Evolutionary conservation across 768 basidiomycete genomes (phyloP).

Genomic region (Kwoniella heveanensis): DNA sequence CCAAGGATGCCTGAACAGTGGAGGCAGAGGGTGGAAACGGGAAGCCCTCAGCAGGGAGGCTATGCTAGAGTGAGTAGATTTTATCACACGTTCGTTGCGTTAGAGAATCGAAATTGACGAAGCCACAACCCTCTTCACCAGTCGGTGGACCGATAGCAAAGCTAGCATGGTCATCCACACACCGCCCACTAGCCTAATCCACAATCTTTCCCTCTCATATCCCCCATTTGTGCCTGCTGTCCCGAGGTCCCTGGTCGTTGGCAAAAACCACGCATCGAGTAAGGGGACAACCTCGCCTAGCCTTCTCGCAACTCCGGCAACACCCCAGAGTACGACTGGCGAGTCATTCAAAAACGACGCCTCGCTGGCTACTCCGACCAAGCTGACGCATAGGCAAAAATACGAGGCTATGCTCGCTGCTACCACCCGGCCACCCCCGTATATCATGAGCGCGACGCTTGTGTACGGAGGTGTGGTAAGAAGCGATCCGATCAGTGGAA

Average conservation of each 20-base stretch:
- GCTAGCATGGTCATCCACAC: constrained; percentile 32
- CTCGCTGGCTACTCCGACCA: constrained; percentile 13
- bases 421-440: constrained; percentile 43
- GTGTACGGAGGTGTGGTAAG: constrained; percentile 38
- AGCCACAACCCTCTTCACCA: no score
- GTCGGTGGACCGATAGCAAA: constrained; percentile 46
- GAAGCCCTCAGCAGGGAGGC: constrained; percentile 47
- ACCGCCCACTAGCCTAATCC: constrained; percentile 43
- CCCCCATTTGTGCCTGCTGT: constrained; percentile 31
- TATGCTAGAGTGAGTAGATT: constrained; percentile 46
- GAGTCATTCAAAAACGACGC: constrained; percentile 3
- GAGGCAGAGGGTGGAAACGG: constrained; percentile 43
- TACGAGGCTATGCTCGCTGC: constrained; percentile 46
- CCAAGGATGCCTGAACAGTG: constrained; percentile 29
- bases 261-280: constrained; percentile 30
- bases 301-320: constrained; percentile 8
- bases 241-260: constrained; percentile 25
- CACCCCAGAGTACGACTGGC: neutral
- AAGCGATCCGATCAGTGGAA: constrained; percentile 49
- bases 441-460: constrained; percentile 44
- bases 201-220: constrained; percentile 48
- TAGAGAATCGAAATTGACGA: neutral
- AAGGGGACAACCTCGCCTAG: constrained; percentile 12
- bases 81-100: neutral
- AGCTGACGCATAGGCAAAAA: constrained; percentile 46